Percentiles rank a stretch among this genome's conserved stretches.
phyloP scores from a whole-genome alignment of 1,284 basidiomycete genomes.

The Athelia psychrophila region DNA sequence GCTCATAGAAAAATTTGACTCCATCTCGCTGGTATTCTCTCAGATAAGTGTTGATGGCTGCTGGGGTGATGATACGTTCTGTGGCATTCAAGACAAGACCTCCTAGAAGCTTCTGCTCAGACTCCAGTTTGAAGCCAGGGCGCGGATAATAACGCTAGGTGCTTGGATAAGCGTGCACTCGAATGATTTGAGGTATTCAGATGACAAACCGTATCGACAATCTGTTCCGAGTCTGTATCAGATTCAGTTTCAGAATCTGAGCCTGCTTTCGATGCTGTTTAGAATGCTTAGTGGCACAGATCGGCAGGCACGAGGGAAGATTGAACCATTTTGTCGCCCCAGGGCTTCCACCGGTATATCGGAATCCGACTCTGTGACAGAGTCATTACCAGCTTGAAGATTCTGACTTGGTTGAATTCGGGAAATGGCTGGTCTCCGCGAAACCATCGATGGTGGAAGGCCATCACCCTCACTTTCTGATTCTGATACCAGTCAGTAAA shows the following conservation, averaged over 20 bases:
- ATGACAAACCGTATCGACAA: constrained; percentile 4
- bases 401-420: too few relatives aligned
- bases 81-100: constrained; percentile 47
- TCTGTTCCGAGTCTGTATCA: constrained; percentile 39
- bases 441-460: neutral
- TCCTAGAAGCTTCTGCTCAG: constrained; percentile 37
- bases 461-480: constrained; percentile 11
- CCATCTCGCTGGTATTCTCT: constrained; percentile 86
- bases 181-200: constrained; percentile 1
- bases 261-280: neutral
- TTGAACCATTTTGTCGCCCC: constrained; percentile 4
- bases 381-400: too few relatives aligned
- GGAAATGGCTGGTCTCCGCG: neutral
- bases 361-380: constrained; percentile 43
- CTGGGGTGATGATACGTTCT: constrained; percentile 56
- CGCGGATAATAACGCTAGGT: constrained; percentile 38
- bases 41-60: constrained; percentile 74
- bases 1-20: constrained; percentile 69
- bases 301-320: constrained; percentile 1
- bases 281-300: constrained; percentile 1
- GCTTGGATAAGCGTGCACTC: neutral
- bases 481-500: constrained; percentile 12
- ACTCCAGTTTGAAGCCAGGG: constrained; percentile 50
- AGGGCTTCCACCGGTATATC: constrained; percentile 16
- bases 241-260: constrained; percentile 33